phyloP scores from a whole-genome alignment of 1,139 yeast genomes.

The Debaryomycetaceae sp. region DNA sequence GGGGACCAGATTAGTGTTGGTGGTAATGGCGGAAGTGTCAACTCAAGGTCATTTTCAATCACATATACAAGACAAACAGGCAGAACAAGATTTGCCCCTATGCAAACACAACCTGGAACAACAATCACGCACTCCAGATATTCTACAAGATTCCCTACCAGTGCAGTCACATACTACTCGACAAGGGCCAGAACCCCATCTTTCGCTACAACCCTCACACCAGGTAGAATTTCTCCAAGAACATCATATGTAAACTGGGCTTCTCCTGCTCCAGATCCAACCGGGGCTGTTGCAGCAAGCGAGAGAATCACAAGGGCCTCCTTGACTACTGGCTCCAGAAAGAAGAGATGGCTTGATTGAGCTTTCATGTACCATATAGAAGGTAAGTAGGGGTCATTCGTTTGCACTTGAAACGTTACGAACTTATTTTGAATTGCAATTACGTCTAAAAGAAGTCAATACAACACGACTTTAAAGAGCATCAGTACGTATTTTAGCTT shows the following conservation, averaged over 20 bases:
- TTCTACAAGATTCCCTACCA: constrained; percentile 60
- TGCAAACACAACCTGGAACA: constrained; percentile 83
- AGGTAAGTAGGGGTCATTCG: background rate
- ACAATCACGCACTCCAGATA: constrained; percentile 64
- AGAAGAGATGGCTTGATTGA: constrained; percentile 34
- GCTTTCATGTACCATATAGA: background rate
- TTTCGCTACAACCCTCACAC: constrained; percentile 64
- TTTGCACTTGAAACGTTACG: background rate
- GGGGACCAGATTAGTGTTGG: constrained; percentile 26
- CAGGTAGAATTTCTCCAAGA: constrained; percentile 76
- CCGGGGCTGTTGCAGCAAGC: constrained; percentile 42
- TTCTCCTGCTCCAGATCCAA: constrained; percentile 63
- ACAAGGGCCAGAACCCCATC: constrained; percentile 40
- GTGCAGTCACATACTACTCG: constrained; percentile 58
- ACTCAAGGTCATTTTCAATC: constrained; percentile 38
- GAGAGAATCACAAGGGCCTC: constrained; percentile 38
- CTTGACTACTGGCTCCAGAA: constrained; percentile 33
- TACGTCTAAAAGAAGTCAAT: too few relatives aligned
- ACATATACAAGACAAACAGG: constrained; percentile 79
- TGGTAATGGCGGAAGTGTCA: constrained; percentile 17
- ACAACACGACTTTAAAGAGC: too few relatives aligned
- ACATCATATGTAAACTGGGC: constrained; percentile 67
- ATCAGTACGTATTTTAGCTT: too few relatives aligned
- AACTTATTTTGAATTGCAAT: too few relatives aligned
- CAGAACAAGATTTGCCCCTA: constrained; percentile 73